Evolutionary conservation across 768 basidiomycete genomes (phyloP).

Genomic region (Tricholoma sp.): DNA sequence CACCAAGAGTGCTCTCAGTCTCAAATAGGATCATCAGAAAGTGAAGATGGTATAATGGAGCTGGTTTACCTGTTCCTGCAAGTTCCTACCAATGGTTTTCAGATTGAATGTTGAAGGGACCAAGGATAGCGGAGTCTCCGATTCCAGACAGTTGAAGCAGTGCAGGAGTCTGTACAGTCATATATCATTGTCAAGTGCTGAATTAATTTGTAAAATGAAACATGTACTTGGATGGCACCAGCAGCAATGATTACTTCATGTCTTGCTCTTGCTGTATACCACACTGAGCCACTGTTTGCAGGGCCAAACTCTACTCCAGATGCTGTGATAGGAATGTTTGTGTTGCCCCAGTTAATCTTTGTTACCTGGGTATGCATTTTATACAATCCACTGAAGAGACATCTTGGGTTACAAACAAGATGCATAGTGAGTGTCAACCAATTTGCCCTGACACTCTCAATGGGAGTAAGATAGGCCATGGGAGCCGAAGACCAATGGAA

Average conservation of each 20-base stretch:
- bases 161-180: conserved; percentile 32
- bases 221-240: conserved; percentile 39
- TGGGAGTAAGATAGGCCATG: conserved; percentile 49
- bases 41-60: background rate
- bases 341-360: conserved; percentile 35
- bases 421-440: conserved; percentile 44
- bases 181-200: background rate
- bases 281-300: conserved; percentile 29
- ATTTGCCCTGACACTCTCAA: conserved; percentile 40
- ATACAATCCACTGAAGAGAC: background rate
- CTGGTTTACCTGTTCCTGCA: conserved; percentile 45
- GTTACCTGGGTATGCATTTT: conserved; percentile 30
- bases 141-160: conserved; percentile 54
- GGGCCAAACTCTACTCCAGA: conserved; percentile 44
- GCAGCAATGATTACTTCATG: conserved; percentile 51
- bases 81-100: conserved; percentile 48
- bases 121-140: conserved; percentile 43
- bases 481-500: conserved; percentile 48
- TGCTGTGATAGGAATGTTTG: conserved; percentile 33
- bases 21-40: conserved; percentile 8
- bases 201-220: background rate
- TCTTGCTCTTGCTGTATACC: conserved; percentile 37
- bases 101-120: conserved; percentile 43
- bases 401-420: conserved; percentile 20
- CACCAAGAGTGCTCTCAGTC: conserved; percentile 40